phyloP scores from a whole-genome alignment of 2,329 filamentous ascomycete species.

The Aspergillus sp. region DNA sequence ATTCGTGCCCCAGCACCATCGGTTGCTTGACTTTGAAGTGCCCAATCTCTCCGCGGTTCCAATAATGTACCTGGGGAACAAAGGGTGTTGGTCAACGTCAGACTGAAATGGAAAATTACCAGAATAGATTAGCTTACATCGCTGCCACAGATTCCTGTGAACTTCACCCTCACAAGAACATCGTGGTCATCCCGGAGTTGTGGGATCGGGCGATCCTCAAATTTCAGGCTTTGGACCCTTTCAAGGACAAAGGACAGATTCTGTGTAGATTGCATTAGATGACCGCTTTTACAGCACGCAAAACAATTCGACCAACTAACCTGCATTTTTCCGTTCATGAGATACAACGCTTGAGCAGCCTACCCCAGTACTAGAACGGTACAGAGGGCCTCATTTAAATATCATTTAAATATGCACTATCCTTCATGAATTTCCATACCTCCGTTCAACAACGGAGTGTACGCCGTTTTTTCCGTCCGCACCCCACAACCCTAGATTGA shows the following conservation, averaged over 20 bases:
- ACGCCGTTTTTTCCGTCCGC: no score
- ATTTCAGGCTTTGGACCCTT: constrained; percentile 62
- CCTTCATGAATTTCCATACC: no score
- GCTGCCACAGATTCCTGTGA: constrained; percentile 76
- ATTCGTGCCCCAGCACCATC: constrained; percentile 59
- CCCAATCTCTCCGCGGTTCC: constrained; percentile 38
- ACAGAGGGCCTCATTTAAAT: no score
- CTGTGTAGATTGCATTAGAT: constrained; percentile 33
- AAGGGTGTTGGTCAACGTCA: background rate
- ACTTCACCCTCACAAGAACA: constrained; percentile 69
- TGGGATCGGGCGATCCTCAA: constrained; percentile 67
- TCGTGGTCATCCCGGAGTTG: constrained; percentile 57
- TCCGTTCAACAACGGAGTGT: no score
- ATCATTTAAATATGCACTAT: no score
- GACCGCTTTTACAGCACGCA: background rate
- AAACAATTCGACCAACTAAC: no score
- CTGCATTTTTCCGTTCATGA: no score
- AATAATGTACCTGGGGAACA: constrained; percentile 33
- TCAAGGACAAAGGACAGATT: constrained; percentile 80
- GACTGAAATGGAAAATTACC: background rate
- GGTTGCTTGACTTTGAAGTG: constrained; percentile 34
- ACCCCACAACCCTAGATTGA: no score
- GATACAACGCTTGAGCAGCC: no score
- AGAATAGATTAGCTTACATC: constrained; percentile 49
- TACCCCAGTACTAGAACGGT: no score